These are phyloP conservation scores for Pseudonectria buxi DNA, from an alignment of 2,329 filamentous ascomycete genomes.

Conservation along the genomic window DNA sequence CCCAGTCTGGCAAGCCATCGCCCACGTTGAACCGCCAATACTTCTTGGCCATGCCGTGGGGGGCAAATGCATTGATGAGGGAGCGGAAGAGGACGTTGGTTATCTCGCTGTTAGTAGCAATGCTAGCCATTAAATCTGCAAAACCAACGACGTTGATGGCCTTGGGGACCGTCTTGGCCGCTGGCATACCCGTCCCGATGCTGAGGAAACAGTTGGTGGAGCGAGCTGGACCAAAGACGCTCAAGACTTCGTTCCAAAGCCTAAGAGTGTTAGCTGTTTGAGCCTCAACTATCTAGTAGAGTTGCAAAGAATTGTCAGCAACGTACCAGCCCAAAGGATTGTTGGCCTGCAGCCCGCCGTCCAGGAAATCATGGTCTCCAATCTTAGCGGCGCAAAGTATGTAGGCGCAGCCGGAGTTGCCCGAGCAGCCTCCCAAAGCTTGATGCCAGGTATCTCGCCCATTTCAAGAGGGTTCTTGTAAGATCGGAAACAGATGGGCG, in stretches of 20 bases:
- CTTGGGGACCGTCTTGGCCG: conserved; percentile 1
- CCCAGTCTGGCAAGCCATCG: conserved; percentile 5
- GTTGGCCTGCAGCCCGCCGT: conserved; percentile 8
- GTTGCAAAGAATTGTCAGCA: too few relatives aligned
- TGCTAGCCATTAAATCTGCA: conserved; percentile 1
- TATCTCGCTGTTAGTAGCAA: conserved; percentile 8
- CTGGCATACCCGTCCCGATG: conserved; percentile 6
- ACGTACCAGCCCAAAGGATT: too few relatives aligned
- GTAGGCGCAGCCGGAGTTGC: conserved; percentile 5
- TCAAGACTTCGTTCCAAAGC: conserved; percentile 9
- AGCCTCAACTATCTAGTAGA: too few relatives aligned
- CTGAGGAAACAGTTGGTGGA: conserved; percentile 9
- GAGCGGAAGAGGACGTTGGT: conserved; percentile 7
- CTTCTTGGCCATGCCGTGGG: conserved; percentile 4
- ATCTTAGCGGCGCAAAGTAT: conserved; percentile 4
- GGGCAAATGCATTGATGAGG: conserved; percentile 8
- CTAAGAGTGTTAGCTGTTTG: too few relatives aligned
- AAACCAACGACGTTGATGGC: background rate
- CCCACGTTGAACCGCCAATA: conserved; percentile 9
- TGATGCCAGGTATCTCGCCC: conserved; percentile 3
- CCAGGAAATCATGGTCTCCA: conserved; percentile 2
- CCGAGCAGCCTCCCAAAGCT: conserved; percentile 6
- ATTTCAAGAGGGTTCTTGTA: conserved; percentile 6
- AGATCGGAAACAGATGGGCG: conserved; percentile 3
- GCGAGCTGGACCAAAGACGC: conserved; percentile 5